These are phyloP conservation scores for Nitzschia sp. DNA, from an alignment of 108 stramenopile genomes.

Conservation along the genomic window DNA sequence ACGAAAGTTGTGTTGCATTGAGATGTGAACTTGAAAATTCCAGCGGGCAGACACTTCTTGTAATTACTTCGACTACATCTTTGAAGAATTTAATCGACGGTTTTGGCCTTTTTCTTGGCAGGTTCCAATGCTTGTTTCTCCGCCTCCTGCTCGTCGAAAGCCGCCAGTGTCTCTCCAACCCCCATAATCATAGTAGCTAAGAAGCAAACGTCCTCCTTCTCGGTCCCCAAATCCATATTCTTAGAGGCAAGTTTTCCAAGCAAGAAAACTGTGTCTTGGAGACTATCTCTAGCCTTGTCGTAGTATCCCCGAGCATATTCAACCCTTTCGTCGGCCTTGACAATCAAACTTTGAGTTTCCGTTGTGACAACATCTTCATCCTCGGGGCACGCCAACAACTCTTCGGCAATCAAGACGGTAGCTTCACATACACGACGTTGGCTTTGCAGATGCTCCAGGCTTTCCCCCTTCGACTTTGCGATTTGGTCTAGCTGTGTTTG, in stretches of 20 bases:
- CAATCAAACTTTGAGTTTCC: constrained; percentile 56
- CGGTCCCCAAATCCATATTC: constrained; percentile 44
- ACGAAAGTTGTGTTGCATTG: no score
- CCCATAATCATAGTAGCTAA: constrained; percentile 75
- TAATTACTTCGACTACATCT: neutral
- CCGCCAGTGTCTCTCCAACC: constrained; percentile 57
- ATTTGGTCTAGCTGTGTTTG: constrained; percentile 36
- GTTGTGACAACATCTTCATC: constrained; percentile 64
- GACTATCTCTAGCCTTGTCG: constrained; percentile 65
- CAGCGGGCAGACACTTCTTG: neutral
- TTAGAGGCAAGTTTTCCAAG: constrained; percentile 61
- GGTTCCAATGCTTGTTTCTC: constrained; percentile 20
- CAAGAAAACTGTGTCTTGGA: constrained; percentile 60
- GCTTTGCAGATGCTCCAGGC: constrained; percentile 33
- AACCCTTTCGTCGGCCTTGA: constrained; percentile 58
- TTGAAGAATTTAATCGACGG: neutral
- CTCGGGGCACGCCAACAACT: constrained; percentile 60
- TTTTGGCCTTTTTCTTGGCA: constrained; percentile 35
- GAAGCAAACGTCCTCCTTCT: constrained; percentile 78
- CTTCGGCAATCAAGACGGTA: constrained; percentile 70
- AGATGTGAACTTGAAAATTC: no score
- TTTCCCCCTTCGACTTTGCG: neutral
- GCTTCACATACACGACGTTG: constrained; percentile 64
- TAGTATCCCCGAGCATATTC: constrained; percentile 76
- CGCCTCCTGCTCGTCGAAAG: constrained; percentile 38